phyloP scores from a whole-genome alignment of 1,139 yeast species.

The Candida sp. region DNA sequence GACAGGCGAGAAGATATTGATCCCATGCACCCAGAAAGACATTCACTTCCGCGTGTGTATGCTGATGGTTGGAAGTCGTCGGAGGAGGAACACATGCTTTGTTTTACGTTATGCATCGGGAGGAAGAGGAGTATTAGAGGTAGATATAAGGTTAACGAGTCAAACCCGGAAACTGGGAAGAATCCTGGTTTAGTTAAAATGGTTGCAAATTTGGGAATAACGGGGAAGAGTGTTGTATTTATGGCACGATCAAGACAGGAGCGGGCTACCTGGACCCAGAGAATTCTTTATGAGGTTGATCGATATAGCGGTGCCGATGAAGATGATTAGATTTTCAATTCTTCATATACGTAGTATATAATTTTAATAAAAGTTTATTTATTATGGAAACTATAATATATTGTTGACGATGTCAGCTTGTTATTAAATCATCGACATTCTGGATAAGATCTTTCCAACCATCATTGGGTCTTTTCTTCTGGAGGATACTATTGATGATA shows the following conservation, averaged over 20 bases:
- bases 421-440: conserved; percentile 1
- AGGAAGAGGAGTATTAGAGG: conserved; percentile 44
- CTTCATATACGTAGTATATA: too few relatives aligned
- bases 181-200: conserved; percentile 43
- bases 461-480: conserved; percentile 1
- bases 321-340: neutral
- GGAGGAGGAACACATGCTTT: conserved; percentile 69
- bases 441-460: conserved; percentile 14
- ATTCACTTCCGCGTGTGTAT: conserved; percentile 66
- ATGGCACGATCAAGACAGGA: conserved; percentile 82
- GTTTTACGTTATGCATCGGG: conserved; percentile 87
- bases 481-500: conserved; percentile 9
- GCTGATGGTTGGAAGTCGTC: conserved; percentile 81
- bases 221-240: conserved; percentile 69
- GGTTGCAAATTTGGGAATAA: conserved; percentile 58
- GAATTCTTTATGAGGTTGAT: conserved; percentile 62
- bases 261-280: conserved; percentile 78
- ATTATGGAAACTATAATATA: too few relatives aligned
- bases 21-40: conserved; percentile 50
- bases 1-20: conserved; percentile 44
- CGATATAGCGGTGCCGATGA: conserved; percentile 26
- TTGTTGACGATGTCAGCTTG: neutral
- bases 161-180: conserved; percentile 10
- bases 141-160: conserved; percentile 3
- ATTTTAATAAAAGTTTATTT: too few relatives aligned